A percentile compares a stretch with the other conserved stretches of the same genome.
phyloP scores from a whole-genome alignment of 78 protist genomes.

The Dictyostelium firmibasis region DNA sequence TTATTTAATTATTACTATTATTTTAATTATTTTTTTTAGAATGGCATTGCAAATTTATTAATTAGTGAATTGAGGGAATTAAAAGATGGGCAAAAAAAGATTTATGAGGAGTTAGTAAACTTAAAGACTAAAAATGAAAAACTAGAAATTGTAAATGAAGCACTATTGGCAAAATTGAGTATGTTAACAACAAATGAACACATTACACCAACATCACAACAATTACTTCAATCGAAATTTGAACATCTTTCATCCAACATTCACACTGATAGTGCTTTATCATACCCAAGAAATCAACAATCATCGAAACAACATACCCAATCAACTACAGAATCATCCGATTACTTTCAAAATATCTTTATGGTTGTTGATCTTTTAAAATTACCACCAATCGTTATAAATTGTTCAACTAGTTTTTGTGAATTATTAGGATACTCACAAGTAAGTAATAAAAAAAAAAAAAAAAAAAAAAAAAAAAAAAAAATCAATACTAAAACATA shows the following conservation, averaged over 20 bases:
- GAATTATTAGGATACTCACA: slow-evolving; percentile 46
- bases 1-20: too few species aligned
- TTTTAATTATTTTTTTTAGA: neutral
- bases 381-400: slow-evolving; percentile 56
- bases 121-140: slow-evolving; percentile 39
- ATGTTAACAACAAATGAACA: neutral
- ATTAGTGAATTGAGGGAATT: slow-evolving; percentile 60
- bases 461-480: too few species aligned
- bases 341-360: slow-evolving; percentile 13
- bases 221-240: neutral
- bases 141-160: slow-evolving; percentile 43
- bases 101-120: slow-evolving; percentile 38
- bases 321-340: neutral
- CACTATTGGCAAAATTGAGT: slow-evolving; percentile 23
- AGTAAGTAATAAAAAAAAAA: neutral
- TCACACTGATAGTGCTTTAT: slow-evolving; percentile 14
- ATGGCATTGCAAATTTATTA: slow-evolving; percentile 20
- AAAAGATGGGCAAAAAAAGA: slow-evolving; percentile 76
- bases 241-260: neutral
- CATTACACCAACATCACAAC: neutral
- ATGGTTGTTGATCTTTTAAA: slow-evolving; percentile 42
- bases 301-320: neutral
- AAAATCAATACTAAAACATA: too few species aligned
- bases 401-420: slow-evolving; percentile 30
- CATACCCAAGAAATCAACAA: slow-evolving; percentile 23